These are phyloP conservation scores for Amanita brunnescens DNA, from an alignment of 768 basidiomycete species.

Conservation along the genomic window DNA sequence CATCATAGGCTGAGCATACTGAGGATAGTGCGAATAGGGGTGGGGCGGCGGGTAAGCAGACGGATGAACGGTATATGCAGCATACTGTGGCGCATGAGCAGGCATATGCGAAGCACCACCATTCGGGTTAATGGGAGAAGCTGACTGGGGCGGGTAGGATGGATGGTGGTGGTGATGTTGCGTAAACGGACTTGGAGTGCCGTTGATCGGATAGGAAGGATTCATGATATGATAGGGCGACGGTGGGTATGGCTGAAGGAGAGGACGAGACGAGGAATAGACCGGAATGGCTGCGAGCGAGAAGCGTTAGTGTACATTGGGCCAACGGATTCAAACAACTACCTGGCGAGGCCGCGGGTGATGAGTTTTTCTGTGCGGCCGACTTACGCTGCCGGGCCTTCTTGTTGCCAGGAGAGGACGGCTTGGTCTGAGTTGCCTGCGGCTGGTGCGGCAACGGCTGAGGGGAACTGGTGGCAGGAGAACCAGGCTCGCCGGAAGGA, in stretches of 20 bases:
- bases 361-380: slow-evolving; percentile 18
- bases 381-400: slow-evolving; percentile 49
- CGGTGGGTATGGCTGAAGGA: slow-evolving; percentile 49
- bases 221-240: slow-evolving; percentile 59
- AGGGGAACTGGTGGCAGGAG: slow-evolving; percentile 20
- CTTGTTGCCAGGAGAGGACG: slow-evolving; percentile 34
- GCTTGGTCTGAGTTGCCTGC: slow-evolving; percentile 38
- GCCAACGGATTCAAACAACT: neutral
- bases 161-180: slow-evolving; percentile 25
- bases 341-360: slow-evolving; percentile 2
- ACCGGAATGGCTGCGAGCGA: slow-evolving; percentile 10
- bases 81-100: slow-evolving; percentile 36
- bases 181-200: slow-evolving; percentile 31
- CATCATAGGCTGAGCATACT: slow-evolving; percentile 64
- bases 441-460: slow-evolving; percentile 42
- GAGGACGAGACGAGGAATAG: slow-evolving; percentile 25
- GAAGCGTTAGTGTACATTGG: neutral
- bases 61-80: slow-evolving; percentile 45
- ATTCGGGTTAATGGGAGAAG: slow-evolving; percentile 23
- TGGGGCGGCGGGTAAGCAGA: slow-evolving; percentile 40
- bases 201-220: slow-evolving; percentile 55
- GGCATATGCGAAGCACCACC: slow-evolving; percentile 31
- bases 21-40: slow-evolving; percentile 52
- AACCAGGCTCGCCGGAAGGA: slow-evolving; percentile 39
- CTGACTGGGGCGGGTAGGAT: slow-evolving; percentile 25